These are phyloP conservation scores for Nemania sp. DNA, from an alignment of 2,329 filamentous ascomycete genomes.

Conservation along the genomic window DNA sequence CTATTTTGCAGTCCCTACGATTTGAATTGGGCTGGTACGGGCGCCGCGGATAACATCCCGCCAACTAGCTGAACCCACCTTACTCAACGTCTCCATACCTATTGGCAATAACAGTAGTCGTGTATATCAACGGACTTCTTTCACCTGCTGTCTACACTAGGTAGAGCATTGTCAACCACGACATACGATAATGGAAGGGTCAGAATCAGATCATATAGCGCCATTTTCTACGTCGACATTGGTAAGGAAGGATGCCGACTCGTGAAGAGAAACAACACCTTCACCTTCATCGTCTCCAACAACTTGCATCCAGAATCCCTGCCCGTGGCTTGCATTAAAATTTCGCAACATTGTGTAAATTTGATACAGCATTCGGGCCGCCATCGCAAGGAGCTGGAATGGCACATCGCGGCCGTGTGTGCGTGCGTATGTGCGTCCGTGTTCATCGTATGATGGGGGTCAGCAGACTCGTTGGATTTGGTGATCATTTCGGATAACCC, in stretches of 20 bases:
- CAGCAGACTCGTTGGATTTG: slow-evolving; percentile 24
- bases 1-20: slow-evolving; percentile 1
- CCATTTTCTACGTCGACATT: slow-evolving; percentile 11
- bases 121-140: neutral
- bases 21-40: slow-evolving; percentile 10
- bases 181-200: slow-evolving; percentile 28
- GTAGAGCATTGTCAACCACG: slow-evolving; percentile 8
- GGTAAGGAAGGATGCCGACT: slow-evolving; percentile 1
- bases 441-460: slow-evolving; percentile 33
- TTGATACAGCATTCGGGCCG: slow-evolving; percentile 24
- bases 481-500: neutral
- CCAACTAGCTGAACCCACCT: slow-evolving; percentile 1
- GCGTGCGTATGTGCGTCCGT: slow-evolving; percentile 8
- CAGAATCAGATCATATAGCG: slow-evolving; percentile 36
- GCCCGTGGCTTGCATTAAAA: slow-evolving; percentile 12
- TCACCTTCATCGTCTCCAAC: neutral
- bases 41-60: neutral
- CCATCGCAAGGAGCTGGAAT: slow-evolving; percentile 23
- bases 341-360: slow-evolving; percentile 9
- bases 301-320: slow-evolving; percentile 6
- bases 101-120: too few species aligned
- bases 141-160: slow-evolving; percentile 1
- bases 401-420: slow-evolving; percentile 7
- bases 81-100: slow-evolving; percentile 10
- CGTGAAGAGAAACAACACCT: slow-evolving; percentile 4